A percentile compares a stretch with the other conserved stretches of the same genome.
phyloP scores from a whole-genome alignment of 805 yeast species.

The Wickerhamomyces bisporus region DNA sequence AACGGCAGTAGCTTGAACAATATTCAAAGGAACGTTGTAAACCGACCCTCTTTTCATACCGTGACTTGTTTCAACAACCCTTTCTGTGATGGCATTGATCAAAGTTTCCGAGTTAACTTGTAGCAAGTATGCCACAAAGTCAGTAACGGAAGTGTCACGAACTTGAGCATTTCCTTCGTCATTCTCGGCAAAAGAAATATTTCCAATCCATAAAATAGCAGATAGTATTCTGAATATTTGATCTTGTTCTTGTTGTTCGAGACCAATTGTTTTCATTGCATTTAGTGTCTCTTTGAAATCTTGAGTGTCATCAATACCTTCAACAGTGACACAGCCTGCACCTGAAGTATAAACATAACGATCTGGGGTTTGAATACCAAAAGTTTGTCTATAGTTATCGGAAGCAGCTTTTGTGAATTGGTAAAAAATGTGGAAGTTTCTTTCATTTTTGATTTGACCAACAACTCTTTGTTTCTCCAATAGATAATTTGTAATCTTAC shows the following conservation, averaged over 20 bases:
- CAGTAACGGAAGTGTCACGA: slow-evolving; percentile 85
- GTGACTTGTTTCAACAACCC: slow-evolving; percentile 85
- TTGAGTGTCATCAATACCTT: slow-evolving; percentile 74
- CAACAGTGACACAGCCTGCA: slow-evolving; percentile 80
- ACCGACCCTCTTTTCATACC: slow-evolving; percentile 89
- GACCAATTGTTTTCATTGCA: slow-evolving; percentile 88
- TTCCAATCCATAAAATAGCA: slow-evolving; percentile 91
- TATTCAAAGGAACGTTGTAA: slow-evolving; percentile 89
- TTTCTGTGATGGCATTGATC: slow-evolving; percentile 63
- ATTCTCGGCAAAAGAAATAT: slow-evolving; percentile 78
- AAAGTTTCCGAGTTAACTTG: slow-evolving; percentile 70
- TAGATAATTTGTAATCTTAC: slow-evolving; percentile 91
- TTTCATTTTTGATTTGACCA: slow-evolving; percentile 85
- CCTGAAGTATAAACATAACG: slow-evolving; percentile 84
- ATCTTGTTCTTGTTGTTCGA: slow-evolving; percentile 80
- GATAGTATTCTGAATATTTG: slow-evolving; percentile 82
- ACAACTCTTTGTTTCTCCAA: slow-evolving; percentile 96
- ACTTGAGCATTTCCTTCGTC: slow-evolving; percentile 81
- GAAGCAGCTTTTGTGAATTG: slow-evolving; percentile 92
- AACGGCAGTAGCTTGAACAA: slow-evolving; percentile 90
- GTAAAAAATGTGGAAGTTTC: slow-evolving; percentile 96
- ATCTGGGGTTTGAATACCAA: slow-evolving; percentile 93
- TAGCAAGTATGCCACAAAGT: slow-evolving; percentile 86
- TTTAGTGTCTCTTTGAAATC: slow-evolving; percentile 77
- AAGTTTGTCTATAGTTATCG: slow-evolving; percentile 73